Evolutionary conservation across 2,329 filamentous ascomycete genomes (phyloP).

Genomic region (Microdochium nivale): DNA sequence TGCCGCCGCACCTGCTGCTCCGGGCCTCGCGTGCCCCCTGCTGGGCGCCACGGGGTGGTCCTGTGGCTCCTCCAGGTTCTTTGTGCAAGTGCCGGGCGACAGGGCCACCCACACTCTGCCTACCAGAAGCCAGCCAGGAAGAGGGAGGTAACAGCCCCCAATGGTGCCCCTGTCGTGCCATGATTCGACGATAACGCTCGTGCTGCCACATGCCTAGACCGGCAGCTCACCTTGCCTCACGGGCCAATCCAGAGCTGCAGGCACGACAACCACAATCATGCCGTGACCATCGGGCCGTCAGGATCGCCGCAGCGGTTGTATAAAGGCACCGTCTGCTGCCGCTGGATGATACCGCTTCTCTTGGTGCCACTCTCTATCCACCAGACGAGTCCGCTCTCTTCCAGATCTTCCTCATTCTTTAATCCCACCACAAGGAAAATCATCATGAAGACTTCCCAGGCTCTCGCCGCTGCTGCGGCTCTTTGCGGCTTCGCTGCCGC

Average conservation of each 20-base stretch:
- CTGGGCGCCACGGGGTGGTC: neutral
- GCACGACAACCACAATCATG: neutral
- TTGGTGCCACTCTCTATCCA: neutral
- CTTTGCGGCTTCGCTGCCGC: constrained; percentile 15
- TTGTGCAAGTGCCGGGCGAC: neutral
- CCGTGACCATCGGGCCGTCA: neutral
- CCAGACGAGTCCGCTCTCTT: neutral
- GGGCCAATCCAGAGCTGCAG: neutral
- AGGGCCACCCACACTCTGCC: neutral
- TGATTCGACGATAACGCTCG: neutral
- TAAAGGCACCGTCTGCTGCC: neutral
- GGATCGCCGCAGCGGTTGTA: neutral
- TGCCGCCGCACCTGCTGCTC: neutral
- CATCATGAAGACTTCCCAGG: constrained; percentile 18
- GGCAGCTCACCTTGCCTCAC: neutral
- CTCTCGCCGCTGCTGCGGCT: constrained; percentile 15
- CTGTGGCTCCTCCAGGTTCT: neutral
- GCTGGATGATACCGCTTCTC: neutral
- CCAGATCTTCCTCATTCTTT: neutral
- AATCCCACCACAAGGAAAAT: neutral
- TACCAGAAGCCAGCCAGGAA: neutral
- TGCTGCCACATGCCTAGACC: neutral
- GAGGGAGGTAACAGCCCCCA: neutral
- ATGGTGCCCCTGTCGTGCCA: neutral
- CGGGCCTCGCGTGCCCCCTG: neutral